A percentile compares a stretch with the other conserved stretches of the same genome.
These are phyloP conservation scores for Fusarium penzigii DNA, from an alignment of 2,329 filamentous ascomycete species.

Conservation along the genomic window DNA sequence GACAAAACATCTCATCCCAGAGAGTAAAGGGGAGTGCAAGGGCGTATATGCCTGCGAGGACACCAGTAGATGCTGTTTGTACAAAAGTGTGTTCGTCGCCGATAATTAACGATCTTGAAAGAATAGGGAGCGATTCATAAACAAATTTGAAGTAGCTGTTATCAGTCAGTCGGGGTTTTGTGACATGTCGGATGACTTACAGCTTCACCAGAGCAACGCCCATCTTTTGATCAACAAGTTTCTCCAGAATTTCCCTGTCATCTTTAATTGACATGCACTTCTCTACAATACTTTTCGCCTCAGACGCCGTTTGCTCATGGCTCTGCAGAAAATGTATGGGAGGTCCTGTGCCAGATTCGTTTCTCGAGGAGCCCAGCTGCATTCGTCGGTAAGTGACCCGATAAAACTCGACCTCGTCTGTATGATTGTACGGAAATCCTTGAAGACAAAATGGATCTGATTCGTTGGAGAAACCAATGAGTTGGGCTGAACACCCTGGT, in stretches of 20 bases:
- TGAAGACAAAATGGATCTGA: constrained; percentile 3
- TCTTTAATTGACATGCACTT: constrained; percentile 9
- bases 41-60: constrained; percentile 19
- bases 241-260: constrained; percentile 6
- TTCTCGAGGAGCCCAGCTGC: background rate
- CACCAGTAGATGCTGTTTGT: constrained; percentile 10
- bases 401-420: constrained; percentile 33
- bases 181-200: constrained; percentile 6
- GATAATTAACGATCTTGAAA: constrained; percentile 13
- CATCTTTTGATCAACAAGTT: constrained; percentile 10
- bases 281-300: constrained; percentile 4
- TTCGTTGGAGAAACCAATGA: constrained; percentile 3
- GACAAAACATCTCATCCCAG: constrained; percentile 22
- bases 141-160: constrained; percentile 14
- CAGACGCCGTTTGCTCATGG: constrained; percentile 4
- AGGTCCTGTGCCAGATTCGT: background rate
- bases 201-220: constrained; percentile 15
- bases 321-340: constrained; percentile 19
- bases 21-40: constrained; percentile 16
- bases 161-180: background rate
- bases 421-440: constrained; percentile 10
- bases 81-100: constrained; percentile 13
- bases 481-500: background rate
- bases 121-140: constrained; percentile 19
- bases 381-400: constrained; percentile 20